Conservation (phyloP, 192 early-diverging fungal species). For the Entophlyctis helioformis region DNA sequence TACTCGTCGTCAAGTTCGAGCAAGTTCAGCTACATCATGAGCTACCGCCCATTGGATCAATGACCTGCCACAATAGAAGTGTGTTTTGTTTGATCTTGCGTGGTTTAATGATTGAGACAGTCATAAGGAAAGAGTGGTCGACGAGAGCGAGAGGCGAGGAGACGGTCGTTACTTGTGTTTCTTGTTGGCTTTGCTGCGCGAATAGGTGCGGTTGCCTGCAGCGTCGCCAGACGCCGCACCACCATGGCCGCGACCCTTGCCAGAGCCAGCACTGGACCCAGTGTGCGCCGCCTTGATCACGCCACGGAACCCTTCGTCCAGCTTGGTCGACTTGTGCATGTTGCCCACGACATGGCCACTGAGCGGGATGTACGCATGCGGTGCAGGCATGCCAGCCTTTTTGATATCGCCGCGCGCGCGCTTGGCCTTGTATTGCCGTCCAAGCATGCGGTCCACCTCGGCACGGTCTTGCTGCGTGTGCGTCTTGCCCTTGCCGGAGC, state of each 20-base stretch:
- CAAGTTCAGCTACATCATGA: too few relatives aligned
- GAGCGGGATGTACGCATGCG: slow-evolving; percentile 92
- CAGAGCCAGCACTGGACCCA: not conserved
- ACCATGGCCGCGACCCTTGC: not conserved
- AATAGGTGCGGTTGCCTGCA: too few relatives aligned
- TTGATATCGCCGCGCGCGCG: slow-evolving; percentile 88
- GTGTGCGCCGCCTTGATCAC: not conserved
- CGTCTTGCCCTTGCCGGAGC: slow-evolving; percentile 13
- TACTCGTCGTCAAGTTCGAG: too few relatives aligned
- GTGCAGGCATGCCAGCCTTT: slow-evolving; percentile 75
- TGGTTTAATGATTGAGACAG: too few relatives aligned
- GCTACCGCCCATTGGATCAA: too few relatives aligned
- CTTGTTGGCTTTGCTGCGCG: too few relatives aligned
- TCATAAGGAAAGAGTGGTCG: too few relatives aligned
- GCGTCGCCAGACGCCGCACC: too few relatives aligned
- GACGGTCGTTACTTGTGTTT: too few relatives aligned
- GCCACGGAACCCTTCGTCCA: slow-evolving; percentile 8
- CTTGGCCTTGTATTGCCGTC: slow-evolving; percentile 71
- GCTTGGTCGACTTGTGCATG: slow-evolving; percentile 20
- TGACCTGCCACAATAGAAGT: too few relatives aligned
- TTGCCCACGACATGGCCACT: slow-evolving; percentile 54
- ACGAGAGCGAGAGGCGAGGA: too few relatives aligned
- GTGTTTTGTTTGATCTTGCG: too few relatives aligned
- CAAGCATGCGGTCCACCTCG: slow-evolving; percentile 28
- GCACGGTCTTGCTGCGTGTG: not conserved